Base-by-base conservation (phyloP, 495 filamentous ascomycete species). In the Penicillium desertorum region DNA sequence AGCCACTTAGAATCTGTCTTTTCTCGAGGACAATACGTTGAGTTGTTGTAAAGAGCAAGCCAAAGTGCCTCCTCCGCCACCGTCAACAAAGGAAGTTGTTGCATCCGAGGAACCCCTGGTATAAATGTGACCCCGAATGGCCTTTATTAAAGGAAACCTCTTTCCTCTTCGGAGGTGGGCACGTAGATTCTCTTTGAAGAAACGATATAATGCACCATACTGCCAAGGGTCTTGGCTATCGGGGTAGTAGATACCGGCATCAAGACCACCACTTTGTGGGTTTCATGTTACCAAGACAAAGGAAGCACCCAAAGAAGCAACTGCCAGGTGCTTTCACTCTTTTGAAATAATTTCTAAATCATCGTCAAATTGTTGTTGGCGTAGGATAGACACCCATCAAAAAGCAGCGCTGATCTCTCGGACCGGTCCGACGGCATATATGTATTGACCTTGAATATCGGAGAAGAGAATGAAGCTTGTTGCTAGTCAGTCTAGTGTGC, bases 21-120 rank as follows among this genome's bases (percentile, higher is more conserved):
- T 20, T n/a, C 19, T 54, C n/a, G 16, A 42, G 22, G 10, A 52
- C 7, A 11, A 7, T 8, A 52, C 12, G 20, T 19, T 8, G n/a
- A 14, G 6, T 14, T 2, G 17, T 29, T 30, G 22, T 7, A 41
- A 19, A 25, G 16, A 20, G 6, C 3, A 29, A 42, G 19, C 27
- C 22, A 14, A 41, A 17, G 16, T 30, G 9, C 8, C 5, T 19
- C 7, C 8, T 17, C 16, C 10, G 30, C 20, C 16, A 55, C 32
- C 9, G 10, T 9, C 32, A 47, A 46, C 53, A 55, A 55, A 55
- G 53, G 39, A 42, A 3, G 23, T 52, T 2, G 29, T 12, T 55
- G 43, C 32, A 46, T 16, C 5, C 12, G 39, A 14, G 9, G 9
- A 6, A 41, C 32, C 10, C 9, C 52, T 5, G 10, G 42, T 22